Evolutionary conservation across 164 flowering plant genomes (phyloP).

Genomic region (Nymphaea colorata): DNA sequence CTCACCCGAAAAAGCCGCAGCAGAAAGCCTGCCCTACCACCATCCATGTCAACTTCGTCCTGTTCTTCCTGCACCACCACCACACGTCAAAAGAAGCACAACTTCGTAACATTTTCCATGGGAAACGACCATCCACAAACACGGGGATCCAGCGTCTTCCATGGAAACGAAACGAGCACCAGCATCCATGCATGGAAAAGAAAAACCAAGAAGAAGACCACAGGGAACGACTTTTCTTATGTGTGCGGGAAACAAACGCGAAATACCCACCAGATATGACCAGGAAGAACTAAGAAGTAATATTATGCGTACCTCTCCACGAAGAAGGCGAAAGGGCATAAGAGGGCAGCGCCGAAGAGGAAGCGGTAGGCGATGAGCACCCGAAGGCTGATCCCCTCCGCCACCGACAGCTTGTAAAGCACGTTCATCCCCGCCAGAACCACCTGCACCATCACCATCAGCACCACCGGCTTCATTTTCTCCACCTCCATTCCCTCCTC

Average conservation of each 20-base stretch:
- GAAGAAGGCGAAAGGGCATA: conserved; percentile 47
- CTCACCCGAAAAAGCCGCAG: conserved; percentile 59
- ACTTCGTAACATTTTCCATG: neutral
- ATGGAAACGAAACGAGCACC: too few species aligned
- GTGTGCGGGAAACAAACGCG: too few species aligned
- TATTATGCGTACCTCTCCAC: conserved; percentile 33
- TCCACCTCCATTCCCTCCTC: neutral
- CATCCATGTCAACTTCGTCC: conserved; percentile 43
- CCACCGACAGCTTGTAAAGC: conserved; percentile 36
- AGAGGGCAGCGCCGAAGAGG: conserved; percentile 35
- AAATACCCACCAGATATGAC: too few species aligned
- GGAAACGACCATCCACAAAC: neutral
- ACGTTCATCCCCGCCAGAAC: conserved; percentile 35
- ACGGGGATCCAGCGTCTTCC: neutral
- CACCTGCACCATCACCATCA: conserved; percentile 43
- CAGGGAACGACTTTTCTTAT: too few species aligned
- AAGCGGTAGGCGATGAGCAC: conserved; percentile 58
- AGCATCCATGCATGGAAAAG: neutral
- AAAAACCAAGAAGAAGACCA: too few species aligned
- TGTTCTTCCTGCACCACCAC: conserved; percentile 27
- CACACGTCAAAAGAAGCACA: neutral
- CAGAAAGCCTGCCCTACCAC: conserved; percentile 35
- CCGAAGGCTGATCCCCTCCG: conserved; percentile 41
- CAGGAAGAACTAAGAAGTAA: too few species aligned
- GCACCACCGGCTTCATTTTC: conserved; percentile 26